These are phyloP conservation scores for Fusarium pseudonygamai DNA, from an alignment of 2,329 filamentous ascomycete species.

Conservation along the genomic window DNA sequence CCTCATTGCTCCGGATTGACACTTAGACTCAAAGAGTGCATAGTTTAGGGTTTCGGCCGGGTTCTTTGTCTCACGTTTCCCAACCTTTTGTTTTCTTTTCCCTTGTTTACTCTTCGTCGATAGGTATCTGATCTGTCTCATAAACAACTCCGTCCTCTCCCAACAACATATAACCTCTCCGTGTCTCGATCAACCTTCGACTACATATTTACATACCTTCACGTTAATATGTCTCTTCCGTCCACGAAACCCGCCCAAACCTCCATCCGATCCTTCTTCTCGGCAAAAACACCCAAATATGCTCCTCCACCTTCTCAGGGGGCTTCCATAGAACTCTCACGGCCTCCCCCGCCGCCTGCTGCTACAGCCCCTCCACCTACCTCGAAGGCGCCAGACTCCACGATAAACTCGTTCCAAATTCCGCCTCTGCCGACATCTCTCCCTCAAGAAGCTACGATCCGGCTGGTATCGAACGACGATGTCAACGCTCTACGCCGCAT, in stretches of 20 bases:
- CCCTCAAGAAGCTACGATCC: conserved; percentile 62
- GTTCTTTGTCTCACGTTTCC: conserved; percentile 5
- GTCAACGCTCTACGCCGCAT: conserved; percentile 69
- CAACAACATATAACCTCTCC: not conserved
- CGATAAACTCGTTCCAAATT: conserved; percentile 29
- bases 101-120: not conserved
- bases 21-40: not conserved
- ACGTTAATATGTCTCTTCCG: conserved; percentile 52
- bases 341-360: conserved; percentile 32
- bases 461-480: conserved; percentile 60
- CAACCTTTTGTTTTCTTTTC: not conserved
- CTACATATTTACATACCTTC: not conserved
- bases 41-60: conserved; percentile 1
- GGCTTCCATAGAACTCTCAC: conserved; percentile 34
- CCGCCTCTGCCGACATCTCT: conserved; percentile 49
- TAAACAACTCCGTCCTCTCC: not conserved
- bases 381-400: conserved; percentile 29
- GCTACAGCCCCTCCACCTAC: conserved; percentile 43
- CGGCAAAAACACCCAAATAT: conserved; percentile 54
- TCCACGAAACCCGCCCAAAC: conserved; percentile 55
- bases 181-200: not conserved
- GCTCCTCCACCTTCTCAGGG: conserved; percentile 46
- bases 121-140: not conserved
- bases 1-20: not conserved
- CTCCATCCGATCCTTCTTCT: conserved; percentile 72